Evolutionary conservation across 2,329 filamentous ascomycete species (phyloP).

Genomic region (Aspergillus hiratsukae): DNA sequence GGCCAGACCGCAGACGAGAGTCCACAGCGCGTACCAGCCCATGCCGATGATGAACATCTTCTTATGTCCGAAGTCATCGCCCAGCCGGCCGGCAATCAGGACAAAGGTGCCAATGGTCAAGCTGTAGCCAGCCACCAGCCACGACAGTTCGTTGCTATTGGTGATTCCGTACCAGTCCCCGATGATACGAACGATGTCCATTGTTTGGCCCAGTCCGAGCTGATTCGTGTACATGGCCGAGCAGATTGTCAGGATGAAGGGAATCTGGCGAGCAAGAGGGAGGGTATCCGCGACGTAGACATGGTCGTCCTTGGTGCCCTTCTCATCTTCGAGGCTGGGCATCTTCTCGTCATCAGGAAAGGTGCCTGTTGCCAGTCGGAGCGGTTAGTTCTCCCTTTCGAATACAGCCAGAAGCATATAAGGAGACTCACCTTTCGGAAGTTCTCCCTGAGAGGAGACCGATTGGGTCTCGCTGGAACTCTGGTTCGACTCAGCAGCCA

Average conservation of each 20-base stretch:
- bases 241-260: slow-evolving; percentile 8
- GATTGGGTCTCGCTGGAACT: not conserved
- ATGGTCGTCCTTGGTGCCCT: slow-evolving; percentile 1
- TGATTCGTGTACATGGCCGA: slow-evolving; percentile 7
- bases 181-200: slow-evolving; percentile 30
- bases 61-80: slow-evolving; percentile 30
- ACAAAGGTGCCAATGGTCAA: slow-evolving; percentile 38
- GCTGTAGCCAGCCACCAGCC: slow-evolving; percentile 54
- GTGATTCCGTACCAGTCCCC: slow-evolving; percentile 43
- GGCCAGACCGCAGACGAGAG: slow-evolving; percentile 23
- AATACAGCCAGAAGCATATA: not conserved
- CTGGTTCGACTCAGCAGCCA: slow-evolving; percentile 1
- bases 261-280: not conserved
- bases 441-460: not conserved
- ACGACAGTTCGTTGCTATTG: slow-evolving; percentile 44
- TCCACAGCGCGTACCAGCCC: slow-evolving; percentile 26
- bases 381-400: not conserved
- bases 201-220: slow-evolving; percentile 1
- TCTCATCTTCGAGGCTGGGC: not conserved
- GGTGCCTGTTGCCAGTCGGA: not conserved
- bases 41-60: slow-evolving; percentile 26
- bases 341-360: not conserved
- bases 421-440: not conserved
- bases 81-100: slow-evolving; percentile 26
- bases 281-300: slow-evolving; percentile 7